Evolutionary conservation across 805 yeast species (phyloP).

Genomic region (Metschnikowia dekortorum): DNA sequence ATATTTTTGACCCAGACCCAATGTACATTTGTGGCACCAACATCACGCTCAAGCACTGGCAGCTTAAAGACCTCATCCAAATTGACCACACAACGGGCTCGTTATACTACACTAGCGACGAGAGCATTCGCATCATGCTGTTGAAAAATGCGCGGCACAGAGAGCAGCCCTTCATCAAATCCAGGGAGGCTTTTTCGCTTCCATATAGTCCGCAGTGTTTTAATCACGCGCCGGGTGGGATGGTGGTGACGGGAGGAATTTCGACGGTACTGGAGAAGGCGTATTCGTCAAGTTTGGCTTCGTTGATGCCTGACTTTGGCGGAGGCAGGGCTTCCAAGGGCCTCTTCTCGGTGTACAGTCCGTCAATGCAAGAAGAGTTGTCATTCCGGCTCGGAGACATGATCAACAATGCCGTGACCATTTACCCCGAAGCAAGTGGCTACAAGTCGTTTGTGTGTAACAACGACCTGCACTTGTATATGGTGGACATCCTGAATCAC

Average conservation of each 20-base stretch:
- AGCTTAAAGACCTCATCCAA: slow-evolving; percentile 68
- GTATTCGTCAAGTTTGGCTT: slow-evolving; percentile 22
- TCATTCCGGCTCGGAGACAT: slow-evolving; percentile 68
- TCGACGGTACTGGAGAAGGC: slow-evolving; percentile 37
- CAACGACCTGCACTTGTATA: slow-evolving; percentile 71
- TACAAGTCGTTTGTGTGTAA: slow-evolving; percentile 71
- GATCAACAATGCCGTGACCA: slow-evolving; percentile 75
- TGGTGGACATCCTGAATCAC: slow-evolving; percentile 51
- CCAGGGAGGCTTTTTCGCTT: slow-evolving; percentile 23
- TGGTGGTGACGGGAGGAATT: slow-evolving; percentile 45
- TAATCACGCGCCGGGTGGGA: slow-evolving; percentile 48
- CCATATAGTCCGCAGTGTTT: slow-evolving; percentile 71
- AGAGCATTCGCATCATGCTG: slow-evolving; percentile 34
- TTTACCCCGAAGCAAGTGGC: slow-evolving; percentile 24
- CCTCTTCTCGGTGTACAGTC: slow-evolving; percentile 53
- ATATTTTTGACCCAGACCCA: slow-evolving; percentile 35
- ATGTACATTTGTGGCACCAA: slow-evolving; percentile 28
- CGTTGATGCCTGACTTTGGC: slow-evolving; percentile 13
- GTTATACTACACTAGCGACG: slow-evolving; percentile 57
- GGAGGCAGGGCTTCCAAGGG: slow-evolving; percentile 50
- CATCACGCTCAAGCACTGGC: slow-evolving; percentile 61
- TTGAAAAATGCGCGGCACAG: slow-evolving; percentile 1
- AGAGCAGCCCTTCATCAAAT: slow-evolving; percentile 3
- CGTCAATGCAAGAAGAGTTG: slow-evolving; percentile 41
- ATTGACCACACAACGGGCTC: slow-evolving; percentile 40